Conservation (phyloP, 257 asterid species). For the Solanum dulcamara region DNA sequence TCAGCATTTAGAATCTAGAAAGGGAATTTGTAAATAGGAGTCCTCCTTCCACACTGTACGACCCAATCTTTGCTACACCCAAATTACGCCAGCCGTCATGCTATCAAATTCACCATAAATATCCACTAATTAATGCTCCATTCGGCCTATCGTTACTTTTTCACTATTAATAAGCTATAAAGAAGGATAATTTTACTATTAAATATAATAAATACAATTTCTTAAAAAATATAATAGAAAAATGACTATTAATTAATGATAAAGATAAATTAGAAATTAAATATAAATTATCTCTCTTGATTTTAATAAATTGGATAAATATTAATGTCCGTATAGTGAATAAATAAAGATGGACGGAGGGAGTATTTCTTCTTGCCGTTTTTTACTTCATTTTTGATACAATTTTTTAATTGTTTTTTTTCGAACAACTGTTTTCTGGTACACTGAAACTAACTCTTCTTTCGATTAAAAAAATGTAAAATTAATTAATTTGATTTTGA, state of each 20-base stretch:
- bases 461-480: not conserved
- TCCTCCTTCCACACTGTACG: constrained; percentile 2
- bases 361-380: not conserved
- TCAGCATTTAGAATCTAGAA: not conserved
- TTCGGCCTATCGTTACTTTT: no score
- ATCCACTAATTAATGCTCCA: not conserved
- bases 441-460: not conserved
- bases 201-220: no score
- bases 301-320: no score
- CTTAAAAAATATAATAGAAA: no score
- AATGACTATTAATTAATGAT: no score
- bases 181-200: no score
- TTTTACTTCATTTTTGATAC: not conserved
- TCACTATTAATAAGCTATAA: no score
- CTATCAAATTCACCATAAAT: not conserved
- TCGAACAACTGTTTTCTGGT: not conserved
- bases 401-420: not conserved
- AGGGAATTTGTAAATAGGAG: not conserved
- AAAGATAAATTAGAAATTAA: no score
- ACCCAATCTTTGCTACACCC: constrained; percentile 3
- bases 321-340: no score
- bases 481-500: not conserved
- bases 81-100: not conserved
- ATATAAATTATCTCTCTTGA: no score
- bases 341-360: no score